phyloP scores from a whole-genome alignment of 2,329 filamentous ascomycete species.

The Cyphellophora attinorum region DNA sequence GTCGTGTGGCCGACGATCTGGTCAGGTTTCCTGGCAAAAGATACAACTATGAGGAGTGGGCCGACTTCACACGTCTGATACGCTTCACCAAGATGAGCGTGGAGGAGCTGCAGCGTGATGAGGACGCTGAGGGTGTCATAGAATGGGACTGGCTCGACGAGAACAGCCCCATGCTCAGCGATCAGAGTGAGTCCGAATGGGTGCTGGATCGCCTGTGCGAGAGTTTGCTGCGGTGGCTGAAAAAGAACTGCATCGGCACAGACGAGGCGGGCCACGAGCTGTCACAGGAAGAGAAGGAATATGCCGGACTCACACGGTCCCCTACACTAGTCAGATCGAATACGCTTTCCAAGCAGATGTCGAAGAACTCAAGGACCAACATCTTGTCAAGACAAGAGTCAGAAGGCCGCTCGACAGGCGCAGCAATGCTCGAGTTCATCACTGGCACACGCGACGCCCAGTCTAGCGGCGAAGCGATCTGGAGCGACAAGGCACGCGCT shows the following conservation, averaged over 20 bases:
- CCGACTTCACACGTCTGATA: constrained; percentile 70
- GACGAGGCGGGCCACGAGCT: not conserved
- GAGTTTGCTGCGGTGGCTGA: constrained; percentile 41
- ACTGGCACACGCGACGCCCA: constrained; percentile 12
- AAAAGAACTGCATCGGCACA: constrained; percentile 11
- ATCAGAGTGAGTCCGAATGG: constrained; percentile 56
- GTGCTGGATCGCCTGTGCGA: constrained; percentile 56
- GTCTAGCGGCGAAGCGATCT: constrained; percentile 8
- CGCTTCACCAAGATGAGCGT: constrained; percentile 38
- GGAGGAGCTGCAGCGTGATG: constrained; percentile 29
- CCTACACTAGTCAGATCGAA: not conserved
- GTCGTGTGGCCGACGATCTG: constrained; percentile 54
- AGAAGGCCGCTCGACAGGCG: not conserved
- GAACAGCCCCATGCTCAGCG: constrained; percentile 56
- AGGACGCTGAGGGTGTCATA: constrained; percentile 49
- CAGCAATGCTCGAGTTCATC: constrained; percentile 10
- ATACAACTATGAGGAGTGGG: constrained; percentile 80
- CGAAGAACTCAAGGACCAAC: not conserved
- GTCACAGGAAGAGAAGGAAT: not conserved
- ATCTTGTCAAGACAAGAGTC: too few species aligned
- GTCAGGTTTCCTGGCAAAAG: constrained; percentile 47
- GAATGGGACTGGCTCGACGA: constrained; percentile 68
- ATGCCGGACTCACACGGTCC: not conserved
- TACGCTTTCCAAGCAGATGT: not conserved
- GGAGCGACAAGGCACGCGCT: constrained; percentile 12